Conservation (phyloP, 1,284 basidiomycete species). For the Ganoderma multipileum region DNA sequence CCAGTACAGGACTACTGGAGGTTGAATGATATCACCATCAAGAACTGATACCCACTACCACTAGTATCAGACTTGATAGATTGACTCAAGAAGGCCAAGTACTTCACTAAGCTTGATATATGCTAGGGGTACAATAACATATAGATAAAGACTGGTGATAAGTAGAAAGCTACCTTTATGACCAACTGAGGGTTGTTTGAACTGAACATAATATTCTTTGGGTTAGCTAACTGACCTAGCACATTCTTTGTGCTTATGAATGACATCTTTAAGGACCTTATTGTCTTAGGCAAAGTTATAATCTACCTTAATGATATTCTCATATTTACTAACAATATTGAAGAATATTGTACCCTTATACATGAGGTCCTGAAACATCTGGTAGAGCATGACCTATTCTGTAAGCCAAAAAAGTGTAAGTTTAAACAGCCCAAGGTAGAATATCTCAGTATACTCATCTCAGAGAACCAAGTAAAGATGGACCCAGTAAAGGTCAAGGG, state of each 20-base stretch:
- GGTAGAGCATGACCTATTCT: not conserved
- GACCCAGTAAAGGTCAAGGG: too few relatives aligned
- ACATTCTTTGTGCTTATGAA: constrained; percentile 15
- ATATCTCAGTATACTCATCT: constrained; percentile 26
- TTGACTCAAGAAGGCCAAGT: not conserved
- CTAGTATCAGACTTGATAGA: constrained; percentile 5
- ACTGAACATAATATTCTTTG: constrained; percentile 14
- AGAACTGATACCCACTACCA: constrained; percentile 19
- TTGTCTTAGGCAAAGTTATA: not conserved
- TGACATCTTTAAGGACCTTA: constrained; percentile 10
- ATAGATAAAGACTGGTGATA: constrained; percentile 12
- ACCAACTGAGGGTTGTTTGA: not conserved
- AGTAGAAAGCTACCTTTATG: not conserved
- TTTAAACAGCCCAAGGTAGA: not conserved
- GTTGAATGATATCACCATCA: constrained; percentile 36
- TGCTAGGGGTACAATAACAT: constrained; percentile 16
- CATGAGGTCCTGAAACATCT: constrained; percentile 3
- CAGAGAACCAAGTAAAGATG: too few relatives aligned
- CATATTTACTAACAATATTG: not conserved
- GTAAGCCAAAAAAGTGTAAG: not conserved
- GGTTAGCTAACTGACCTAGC: constrained; percentile 1
- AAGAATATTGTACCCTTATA: not conserved
- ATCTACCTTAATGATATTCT: constrained; percentile 18
- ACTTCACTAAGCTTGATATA: constrained; percentile 16
- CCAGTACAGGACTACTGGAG: constrained; percentile 39